Evolutionary conservation across 1,139 yeast genomes (phyloP), one percentile per base, ranked within the genome.

Genomic region (Saccharomyces hybrid): DNA sequence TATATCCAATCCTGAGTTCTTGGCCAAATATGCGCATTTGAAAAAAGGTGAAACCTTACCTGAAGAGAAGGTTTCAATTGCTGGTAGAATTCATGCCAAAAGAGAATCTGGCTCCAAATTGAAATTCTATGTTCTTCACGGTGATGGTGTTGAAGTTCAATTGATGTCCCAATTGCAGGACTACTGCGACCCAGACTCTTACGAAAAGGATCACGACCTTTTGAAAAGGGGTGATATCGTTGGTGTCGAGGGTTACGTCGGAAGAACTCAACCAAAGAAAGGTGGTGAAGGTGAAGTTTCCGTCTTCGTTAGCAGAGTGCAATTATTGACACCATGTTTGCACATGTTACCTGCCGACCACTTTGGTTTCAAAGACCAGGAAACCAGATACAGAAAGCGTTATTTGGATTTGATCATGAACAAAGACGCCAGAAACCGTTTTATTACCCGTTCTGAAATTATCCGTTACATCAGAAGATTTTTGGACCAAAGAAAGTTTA

Each of bases 211-310:
- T 80, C 98, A 93, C 73, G 97, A 89, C 63, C 73, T 86, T 64
- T 78, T 93, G 71, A 87, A 93, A 78, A 87, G 99, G 79, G 99
- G 99, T 77, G 99, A 93, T 72, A 86, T 93, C 64, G 83, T 93
- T 63, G 99, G 99, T 75, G 91, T 93, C 63, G 83, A 80, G 66
- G 99, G 99, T 67, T 91, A 89, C 75, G 98, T 98, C 60, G 97
- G 95, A 72, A 86, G 96, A 77, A 93, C 99, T 59, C 82, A 86
- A 58, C 99, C 99, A 65, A 91, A 93, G 77, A 91, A 91, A 74
- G 98, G 98, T 71, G 99, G 98, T 72, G 99, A 93, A 68, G 99
- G 99, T 74, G 98, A 93, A 74, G 77, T 93, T 57, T 91, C 98
- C 28, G 86, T 93, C 52, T 93, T 93, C 70, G 95, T 96, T 54